Evolutionary conservation across 2,329 filamentous ascomycete species (phyloP).

Genomic region (Colletotrichum orbiculare): DNA sequence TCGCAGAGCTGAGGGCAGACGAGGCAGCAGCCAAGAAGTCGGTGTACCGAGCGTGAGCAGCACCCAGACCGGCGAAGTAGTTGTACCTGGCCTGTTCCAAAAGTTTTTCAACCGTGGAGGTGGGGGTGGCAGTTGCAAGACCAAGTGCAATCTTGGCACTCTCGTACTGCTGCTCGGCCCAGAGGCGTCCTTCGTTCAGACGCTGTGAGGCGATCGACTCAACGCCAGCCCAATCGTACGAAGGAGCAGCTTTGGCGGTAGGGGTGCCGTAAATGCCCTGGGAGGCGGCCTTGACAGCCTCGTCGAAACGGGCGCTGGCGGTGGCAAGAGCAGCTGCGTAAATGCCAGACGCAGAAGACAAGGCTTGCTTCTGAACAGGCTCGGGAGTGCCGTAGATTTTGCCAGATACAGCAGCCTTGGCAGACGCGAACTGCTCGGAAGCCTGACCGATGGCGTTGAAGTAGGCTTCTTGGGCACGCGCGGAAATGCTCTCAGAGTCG

Average conservation of each 20-base stretch:
- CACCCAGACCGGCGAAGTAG: conserved; percentile 82
- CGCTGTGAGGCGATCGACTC: conserved; percentile 76
- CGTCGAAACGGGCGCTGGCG: conserved; percentile 69
- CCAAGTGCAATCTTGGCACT: conserved; percentile 74
- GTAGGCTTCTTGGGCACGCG: conserved; percentile 68
- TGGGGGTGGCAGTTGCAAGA: conserved; percentile 69
- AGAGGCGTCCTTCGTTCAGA: conserved; percentile 75
- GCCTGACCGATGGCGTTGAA: conserved; percentile 73
- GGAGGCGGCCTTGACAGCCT: conserved; percentile 65
- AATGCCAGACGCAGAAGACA: conserved; percentile 74
- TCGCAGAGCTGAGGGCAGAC: conserved; percentile 70
- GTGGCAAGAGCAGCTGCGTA: conserved; percentile 74
- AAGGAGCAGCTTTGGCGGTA: conserved; percentile 53
- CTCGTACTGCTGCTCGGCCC: conserved; percentile 78
- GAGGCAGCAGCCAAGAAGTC: conserved; percentile 80
- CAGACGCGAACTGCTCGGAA: conserved; percentile 74
- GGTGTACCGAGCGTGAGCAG: conserved; percentile 83
- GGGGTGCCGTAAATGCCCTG: conserved; percentile 60
- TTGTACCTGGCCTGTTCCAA: conserved; percentile 70
- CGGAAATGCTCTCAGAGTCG: conserved; percentile 51
- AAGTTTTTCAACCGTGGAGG: conserved; percentile 64
- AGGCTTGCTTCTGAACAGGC: conserved; percentile 69
- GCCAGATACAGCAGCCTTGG: conserved; percentile 73
- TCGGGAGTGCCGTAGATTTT: conserved; percentile 76
- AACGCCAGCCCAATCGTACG: conserved; percentile 59